Evolutionary conservation across 1,284 basidiomycete species (phyloP), one percentile per base, ranked within the genome.

Genomic region (Sanghuangporus weigelae): DNA sequence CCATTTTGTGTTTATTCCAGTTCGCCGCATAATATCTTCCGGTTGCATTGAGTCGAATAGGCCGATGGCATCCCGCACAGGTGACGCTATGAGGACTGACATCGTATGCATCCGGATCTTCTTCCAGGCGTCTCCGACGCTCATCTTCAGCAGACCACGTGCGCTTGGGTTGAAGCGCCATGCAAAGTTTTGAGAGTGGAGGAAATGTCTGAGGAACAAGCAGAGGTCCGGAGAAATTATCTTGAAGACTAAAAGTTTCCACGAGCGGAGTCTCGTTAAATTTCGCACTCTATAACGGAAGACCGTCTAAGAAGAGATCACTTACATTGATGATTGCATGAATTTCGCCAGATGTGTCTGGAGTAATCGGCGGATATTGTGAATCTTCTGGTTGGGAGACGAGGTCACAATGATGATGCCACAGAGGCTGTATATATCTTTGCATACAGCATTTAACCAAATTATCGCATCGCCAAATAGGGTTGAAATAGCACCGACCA

Each of bases 1-100:
- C 64, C 64, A 65, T 65, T 42, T 65, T 65, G 54, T 65, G 64
- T 46, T 65, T 65, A 35, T 65, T 65, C 64, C 64, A 65, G 36
- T 65, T 65, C 26, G 64, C 64, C 2, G 64, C 64, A 26, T 65
- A 65, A 38, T 65, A 65, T 19, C 64, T 50, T 21, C 64, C 64
- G 36, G 64, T 65, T 14, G 60, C 64, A 46, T 65, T 65, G 21
- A 65, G 60, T n/a, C 64, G 60, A 59, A 65, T 65, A 23, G 64
- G 64, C 3, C 64, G 55, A 55, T 65, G 64, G 36, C 64, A 65
- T 31, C 64, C 64, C 21, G 60, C 56, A 51, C 64, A 65, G 19
- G 64, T 65, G 26, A 65, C 64, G 16, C 55, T 53, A 40, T 65
- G 64, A 19, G 64, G 64, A 11, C 60, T 57, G 12, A 65, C 64